These are phyloP conservation scores for Apiospora phragmitis DNA, from an alignment of 2,329 filamentous ascomycete genomes.

Conservation along the genomic window DNA sequence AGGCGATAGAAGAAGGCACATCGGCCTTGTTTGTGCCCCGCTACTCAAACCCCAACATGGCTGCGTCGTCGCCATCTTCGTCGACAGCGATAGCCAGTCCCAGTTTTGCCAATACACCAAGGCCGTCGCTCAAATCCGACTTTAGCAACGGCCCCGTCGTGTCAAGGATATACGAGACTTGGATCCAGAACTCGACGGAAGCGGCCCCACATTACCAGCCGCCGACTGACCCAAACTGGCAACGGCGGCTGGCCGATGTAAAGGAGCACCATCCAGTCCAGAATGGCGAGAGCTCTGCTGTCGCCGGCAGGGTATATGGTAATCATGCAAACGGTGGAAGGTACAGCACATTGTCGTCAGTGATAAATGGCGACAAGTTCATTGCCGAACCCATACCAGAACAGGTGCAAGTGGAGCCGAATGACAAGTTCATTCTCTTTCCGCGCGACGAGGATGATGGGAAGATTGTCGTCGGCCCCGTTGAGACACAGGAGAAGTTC, in stretches of 20 bases:
- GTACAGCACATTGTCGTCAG: neutral
- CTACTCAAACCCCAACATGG: neutral
- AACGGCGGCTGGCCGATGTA: neutral
- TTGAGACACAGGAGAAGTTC: slow-evolving; percentile 2
- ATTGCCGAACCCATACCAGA: neutral
- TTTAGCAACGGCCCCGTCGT: neutral
- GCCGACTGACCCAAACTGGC: neutral
- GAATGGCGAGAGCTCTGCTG: neutral
- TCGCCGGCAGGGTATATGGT: neutral
- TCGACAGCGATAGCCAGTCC: neutral
- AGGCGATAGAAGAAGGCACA: neutral
- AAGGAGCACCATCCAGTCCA: neutral
- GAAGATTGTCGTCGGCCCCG: neutral
- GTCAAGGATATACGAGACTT: slow-evolving; percentile 3
- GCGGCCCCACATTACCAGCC: neutral
- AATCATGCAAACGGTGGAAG: neutral
- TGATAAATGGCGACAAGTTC: neutral
- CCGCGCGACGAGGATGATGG: neutral
- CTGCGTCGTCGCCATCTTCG: neutral
- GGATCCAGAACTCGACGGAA: slow-evolving; percentile 7
- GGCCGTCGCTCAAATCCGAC: neutral
- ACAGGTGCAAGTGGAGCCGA: neutral
- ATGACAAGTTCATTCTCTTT: neutral
- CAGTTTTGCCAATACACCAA: neutral
- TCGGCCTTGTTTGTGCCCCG: neutral